phyloP scores from a whole-genome alignment of 2,329 filamentous ascomycete genomes.

The Aureobasidium lini region DNA sequence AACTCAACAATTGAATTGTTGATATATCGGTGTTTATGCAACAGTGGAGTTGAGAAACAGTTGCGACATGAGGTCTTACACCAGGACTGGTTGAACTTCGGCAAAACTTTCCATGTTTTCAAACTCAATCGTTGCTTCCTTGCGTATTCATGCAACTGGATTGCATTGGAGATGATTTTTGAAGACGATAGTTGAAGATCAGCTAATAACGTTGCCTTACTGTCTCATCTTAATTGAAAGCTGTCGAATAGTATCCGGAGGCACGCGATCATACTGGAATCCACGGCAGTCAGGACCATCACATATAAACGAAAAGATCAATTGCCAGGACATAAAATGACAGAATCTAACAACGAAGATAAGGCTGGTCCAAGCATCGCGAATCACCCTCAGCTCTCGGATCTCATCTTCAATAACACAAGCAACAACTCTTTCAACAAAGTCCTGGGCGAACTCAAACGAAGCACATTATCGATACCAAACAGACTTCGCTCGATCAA shows the following conservation, averaged over 20 bases:
- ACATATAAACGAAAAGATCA: not conserved
- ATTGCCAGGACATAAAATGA: not conserved
- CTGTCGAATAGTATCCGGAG: too few species aligned
- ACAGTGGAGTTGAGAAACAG: not conserved
- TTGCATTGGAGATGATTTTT: too few species aligned
- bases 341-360: not conserved
- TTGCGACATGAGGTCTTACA: not conserved
- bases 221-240: too few species aligned
- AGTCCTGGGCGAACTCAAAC: conserved; percentile 64
- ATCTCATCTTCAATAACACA: conserved; percentile 48
- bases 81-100: not conserved
- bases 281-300: not conserved
- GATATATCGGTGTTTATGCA: too few species aligned
- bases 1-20: not conserved
- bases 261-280: too few species aligned
- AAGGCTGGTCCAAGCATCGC: not conserved
- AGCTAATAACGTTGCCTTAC: too few species aligned
- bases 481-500: conserved; percentile 78
- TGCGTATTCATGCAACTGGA: too few species aligned
- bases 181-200: too few species aligned
- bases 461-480: conserved; percentile 66
- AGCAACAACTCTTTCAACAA: conserved; percentile 57
- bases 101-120: not conserved
- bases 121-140: too few species aligned
- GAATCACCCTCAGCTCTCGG: conserved; percentile 16